Conservation (phyloP, 106 monocot genomes). For the Alisma plantagoaquatica region DNA sequence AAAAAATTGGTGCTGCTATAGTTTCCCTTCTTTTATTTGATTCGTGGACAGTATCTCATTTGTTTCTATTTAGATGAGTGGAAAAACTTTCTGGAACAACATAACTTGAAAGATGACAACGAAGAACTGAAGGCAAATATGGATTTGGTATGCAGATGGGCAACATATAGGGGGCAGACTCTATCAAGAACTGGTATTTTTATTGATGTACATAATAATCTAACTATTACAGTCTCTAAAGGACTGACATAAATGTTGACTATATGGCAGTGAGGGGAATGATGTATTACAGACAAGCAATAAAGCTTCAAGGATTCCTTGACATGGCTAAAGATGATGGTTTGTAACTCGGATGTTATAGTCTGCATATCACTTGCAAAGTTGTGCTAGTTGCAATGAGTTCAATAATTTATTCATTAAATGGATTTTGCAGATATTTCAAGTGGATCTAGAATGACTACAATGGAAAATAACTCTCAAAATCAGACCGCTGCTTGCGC, state of each 20-base stretch:
- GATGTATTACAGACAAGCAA: constrained; percentile 89
- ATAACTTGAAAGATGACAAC: constrained; percentile 22
- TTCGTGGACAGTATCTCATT: neutral
- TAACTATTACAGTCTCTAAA: neutral
- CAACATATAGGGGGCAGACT: constrained; percentile 85
- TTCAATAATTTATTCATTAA: neutral
- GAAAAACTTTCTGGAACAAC: constrained; percentile 64
- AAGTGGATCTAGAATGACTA: constrained; percentile 24
- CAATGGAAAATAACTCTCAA: constrained; percentile 24
- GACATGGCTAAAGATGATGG: constrained; percentile 63
- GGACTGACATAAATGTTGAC: neutral
- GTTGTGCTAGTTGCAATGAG: neutral
- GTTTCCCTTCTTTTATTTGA: neutral
- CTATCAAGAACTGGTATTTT: constrained; percentile 71
- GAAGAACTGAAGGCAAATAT: constrained; percentile 20
- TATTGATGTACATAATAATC: neutral
- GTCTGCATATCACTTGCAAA: neutral
- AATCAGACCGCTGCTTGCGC: constrained; percentile 21
- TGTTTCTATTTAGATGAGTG: constrained; percentile 62
- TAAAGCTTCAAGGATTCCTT: constrained; percentile 61
- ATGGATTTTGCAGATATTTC: constrained; percentile 27
- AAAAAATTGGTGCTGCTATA: neutral
- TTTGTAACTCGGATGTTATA: constrained; percentile 23
- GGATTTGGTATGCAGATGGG: constrained; percentile 57
- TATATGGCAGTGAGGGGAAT: constrained; percentile 86